Evolutionary conservation across 192 early-diverging fungal genomes (phyloP).

Genomic region (Coemansia sp.): DNA sequence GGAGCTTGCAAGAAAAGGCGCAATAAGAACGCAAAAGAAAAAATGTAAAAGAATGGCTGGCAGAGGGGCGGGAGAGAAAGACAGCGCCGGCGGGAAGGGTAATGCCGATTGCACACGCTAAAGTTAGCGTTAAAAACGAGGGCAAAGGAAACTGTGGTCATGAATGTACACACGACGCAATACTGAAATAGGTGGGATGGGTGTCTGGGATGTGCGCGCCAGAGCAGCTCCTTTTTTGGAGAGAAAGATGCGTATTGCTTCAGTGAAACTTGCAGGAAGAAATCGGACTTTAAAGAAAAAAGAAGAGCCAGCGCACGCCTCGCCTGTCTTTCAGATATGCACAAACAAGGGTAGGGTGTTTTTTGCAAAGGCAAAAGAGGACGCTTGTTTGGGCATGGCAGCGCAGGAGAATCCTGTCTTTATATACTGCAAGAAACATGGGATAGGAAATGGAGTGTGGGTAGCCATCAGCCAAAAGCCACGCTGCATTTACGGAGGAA

Average conservation of each 20-base stretch:
- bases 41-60: slow-evolving; percentile 12
- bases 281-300: background rate
- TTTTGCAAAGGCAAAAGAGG: slow-evolving; percentile 3
- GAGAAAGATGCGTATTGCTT: background rate
- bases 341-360: background rate
- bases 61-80: background rate
- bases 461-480: background rate
- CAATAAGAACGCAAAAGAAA: slow-evolving; percentile 12
- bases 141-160: background rate
- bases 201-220: background rate
- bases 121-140: background rate
- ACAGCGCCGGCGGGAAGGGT: background rate
- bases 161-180: background rate
- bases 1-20: slow-evolving; percentile 1
- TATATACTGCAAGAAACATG: background rate
- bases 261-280: background rate
- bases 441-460: background rate
- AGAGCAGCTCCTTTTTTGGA: background rate
- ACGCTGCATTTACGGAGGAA: background rate
- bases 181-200: background rate
- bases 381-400: background rate
- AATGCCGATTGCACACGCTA: slow-evolving; percentile 4
- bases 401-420: background rate
- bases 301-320: background rate
- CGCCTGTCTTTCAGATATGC: background rate